Percentiles rank a stretch among this genome's conserved stretches.
Evolutionary conservation across 2,329 filamentous ascomycete species (phyloP).

Genomic region (Fusarium musae): DNA sequence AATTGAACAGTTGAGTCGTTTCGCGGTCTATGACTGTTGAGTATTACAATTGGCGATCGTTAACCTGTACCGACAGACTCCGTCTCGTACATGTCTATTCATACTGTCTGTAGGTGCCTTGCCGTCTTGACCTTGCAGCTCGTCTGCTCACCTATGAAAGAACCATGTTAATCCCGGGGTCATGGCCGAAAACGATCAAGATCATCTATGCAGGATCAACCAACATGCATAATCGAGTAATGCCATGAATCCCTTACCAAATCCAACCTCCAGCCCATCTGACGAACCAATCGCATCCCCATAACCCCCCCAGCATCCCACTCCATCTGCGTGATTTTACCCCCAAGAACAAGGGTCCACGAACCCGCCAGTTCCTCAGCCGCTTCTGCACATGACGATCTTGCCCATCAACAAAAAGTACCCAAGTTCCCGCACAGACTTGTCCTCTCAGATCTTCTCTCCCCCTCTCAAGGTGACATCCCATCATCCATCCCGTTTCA

Average conservation of each 20-base stretch:
- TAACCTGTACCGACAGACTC: accelerated
- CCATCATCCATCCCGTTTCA: background rate
- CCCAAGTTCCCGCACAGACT: slow-evolving; percentile 11
- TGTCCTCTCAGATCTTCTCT: slow-evolving; percentile 2
- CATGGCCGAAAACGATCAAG: background rate
- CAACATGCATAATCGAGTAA: background rate
- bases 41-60: background rate
- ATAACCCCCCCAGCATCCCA: background rate
- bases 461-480: background rate
- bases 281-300: background rate
- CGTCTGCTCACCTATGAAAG: accelerated
- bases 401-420: slow-evolving; percentile 9
- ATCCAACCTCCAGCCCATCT: background rate
- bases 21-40: background rate
- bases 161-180: background rate
- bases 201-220: background rate
- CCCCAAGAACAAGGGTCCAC: background rate
- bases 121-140: background rate
- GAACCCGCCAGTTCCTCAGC: too few species aligned
- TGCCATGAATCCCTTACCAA: background rate
- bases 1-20: background rate
- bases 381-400: background rate
- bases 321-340: slow-evolving; percentile 6
- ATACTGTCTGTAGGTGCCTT: background rate
- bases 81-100: accelerated